Evolutionary conservation across 2,329 filamentous ascomycete species (phyloP), one percentile per base, ranked within the genome.

Genomic region (Neospermospora avenae): DNA sequence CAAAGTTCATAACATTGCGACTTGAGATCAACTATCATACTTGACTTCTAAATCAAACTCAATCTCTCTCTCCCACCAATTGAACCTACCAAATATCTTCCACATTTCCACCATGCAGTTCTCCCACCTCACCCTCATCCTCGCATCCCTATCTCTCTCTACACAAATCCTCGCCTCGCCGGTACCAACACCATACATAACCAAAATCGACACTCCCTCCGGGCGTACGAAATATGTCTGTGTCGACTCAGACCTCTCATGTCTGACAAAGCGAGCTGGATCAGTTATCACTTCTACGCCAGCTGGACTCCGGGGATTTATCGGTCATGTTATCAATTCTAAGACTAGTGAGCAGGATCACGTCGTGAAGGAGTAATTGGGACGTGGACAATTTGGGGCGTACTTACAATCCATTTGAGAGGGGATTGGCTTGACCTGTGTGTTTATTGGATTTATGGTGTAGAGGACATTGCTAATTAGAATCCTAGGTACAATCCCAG

Each of bases 181-280:
- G n/a, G n/a, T n/a, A 42, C 52, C 52, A 31, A 35, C 24, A 42
- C 52, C 52, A 44, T 55, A 55, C n/a, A 42, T 55, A 39, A 55
- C 31, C 37, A 42, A 55, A 44, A 22, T 55, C n/a, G 25, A 42
- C 16, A 45, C 24, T 5, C 10, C 25, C 14, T 44, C 39, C n/a
- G 52, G 52, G 18, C n/a, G 11, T 28, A n/a, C 41, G 8, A 55
- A 55, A 35, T 55, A 22, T n/a, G 52, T 55, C 24, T 55, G 52
- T 25, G 52, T 55, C 25, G 52, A 55, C 24, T 55, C 52, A 22
- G 52, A 55, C 22, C 39, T 55, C 5, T 42, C 52, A 4, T 55
- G 52, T 24, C 25, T 55, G 11, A 55, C 52, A 16, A 55, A 55
- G 41, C 24, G 52, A n/a, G 39, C n/a, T 6, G n/a, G 16, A 7